Percentiles rank a stretch among this genome's conserved stretches.
Evolutionary conservation across 768 basidiomycete genomes (phyloP).

Genomic region (Lactifluus echinatus): DNA sequence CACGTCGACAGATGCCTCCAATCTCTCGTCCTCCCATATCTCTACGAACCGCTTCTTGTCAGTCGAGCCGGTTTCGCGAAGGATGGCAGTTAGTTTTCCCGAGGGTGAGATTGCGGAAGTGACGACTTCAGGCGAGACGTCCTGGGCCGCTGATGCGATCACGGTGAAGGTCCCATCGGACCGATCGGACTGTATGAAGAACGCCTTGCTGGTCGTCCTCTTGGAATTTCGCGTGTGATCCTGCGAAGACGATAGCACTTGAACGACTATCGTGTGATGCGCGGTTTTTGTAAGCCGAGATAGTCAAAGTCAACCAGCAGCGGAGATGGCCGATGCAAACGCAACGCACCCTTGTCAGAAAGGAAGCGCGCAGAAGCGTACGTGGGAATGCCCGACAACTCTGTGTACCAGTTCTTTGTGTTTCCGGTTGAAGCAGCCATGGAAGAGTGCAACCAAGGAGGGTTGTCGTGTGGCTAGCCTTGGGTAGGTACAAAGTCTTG

Average conservation of each 20-base stretch:
- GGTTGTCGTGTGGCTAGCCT: conserved; percentile 1
- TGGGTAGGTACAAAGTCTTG: not conserved
- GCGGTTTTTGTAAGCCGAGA: not conserved
- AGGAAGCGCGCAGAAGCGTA: conserved; percentile 15
- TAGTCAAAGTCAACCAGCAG: too few relatives aligned
- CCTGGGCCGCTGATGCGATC: conserved; percentile 15
- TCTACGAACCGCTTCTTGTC: conserved; percentile 26
- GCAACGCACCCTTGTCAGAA: conserved; percentile 16
- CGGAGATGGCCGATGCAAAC: not conserved
- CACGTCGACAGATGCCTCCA: conserved; percentile 16
- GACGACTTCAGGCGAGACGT: conserved; percentile 20
- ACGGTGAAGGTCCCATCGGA: conserved; percentile 10
- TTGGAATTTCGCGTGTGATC: conserved; percentile 18
- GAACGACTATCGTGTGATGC: conserved; percentile 8
- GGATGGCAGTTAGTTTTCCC: conserved; percentile 21
- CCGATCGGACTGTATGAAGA: conserved; percentile 9
- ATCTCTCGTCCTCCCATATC: conserved; percentile 23
- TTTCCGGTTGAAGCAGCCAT: conserved; percentile 4
- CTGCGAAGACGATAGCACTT: conserved; percentile 10
- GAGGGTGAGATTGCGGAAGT: conserved; percentile 22
- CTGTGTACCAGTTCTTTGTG: conserved; percentile 15
- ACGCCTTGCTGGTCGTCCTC: conserved; percentile 14
- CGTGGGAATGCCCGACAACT: conserved; percentile 10
- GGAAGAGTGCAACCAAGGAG: not conserved
- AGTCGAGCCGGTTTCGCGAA: conserved; percentile 18